A percentile compares a stretch with the other conserved stretches of the same genome.
These are phyloP conservation scores for Fusarium illudens DNA, from an alignment of 2,329 filamentous ascomycete species.

Conservation along the genomic window DNA sequence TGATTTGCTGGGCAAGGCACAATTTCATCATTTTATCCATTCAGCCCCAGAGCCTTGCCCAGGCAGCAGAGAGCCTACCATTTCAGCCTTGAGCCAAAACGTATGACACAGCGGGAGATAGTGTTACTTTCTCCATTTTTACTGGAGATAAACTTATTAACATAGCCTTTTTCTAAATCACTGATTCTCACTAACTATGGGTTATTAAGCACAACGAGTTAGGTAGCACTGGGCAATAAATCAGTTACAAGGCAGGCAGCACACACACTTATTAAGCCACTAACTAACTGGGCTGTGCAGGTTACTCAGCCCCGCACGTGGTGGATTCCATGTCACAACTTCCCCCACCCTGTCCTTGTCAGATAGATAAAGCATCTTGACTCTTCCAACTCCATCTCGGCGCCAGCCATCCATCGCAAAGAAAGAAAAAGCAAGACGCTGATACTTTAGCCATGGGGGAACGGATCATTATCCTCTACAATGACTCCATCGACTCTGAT, in stretches of 20 bases:
- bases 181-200: neutral
- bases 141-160: neutral
- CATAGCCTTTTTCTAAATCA: neutral
- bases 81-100: neutral
- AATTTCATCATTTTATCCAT: neutral
- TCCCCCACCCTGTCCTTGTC: neutral
- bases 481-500: constrained; percentile 42
- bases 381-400: neutral
- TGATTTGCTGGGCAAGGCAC: neutral
- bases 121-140: neutral
- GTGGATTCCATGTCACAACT: neutral
- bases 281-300: neutral
- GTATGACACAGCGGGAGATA: neutral
- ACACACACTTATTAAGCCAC: neutral
- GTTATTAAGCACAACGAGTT: neutral
- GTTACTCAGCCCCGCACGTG: neutral
- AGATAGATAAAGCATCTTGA: neutral
- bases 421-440: neutral
- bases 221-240: neutral
- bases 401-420: neutral
- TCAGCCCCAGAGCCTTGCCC: neutral
- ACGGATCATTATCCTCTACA: constrained; percentile 38
- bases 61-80: neutral
- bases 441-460: constrained; percentile 23
- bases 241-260: neutral